These are phyloP conservation scores for Alternaria alternata DNA, from an alignment of 2,329 filamentous ascomycete species.

Conservation along the genomic window DNA sequence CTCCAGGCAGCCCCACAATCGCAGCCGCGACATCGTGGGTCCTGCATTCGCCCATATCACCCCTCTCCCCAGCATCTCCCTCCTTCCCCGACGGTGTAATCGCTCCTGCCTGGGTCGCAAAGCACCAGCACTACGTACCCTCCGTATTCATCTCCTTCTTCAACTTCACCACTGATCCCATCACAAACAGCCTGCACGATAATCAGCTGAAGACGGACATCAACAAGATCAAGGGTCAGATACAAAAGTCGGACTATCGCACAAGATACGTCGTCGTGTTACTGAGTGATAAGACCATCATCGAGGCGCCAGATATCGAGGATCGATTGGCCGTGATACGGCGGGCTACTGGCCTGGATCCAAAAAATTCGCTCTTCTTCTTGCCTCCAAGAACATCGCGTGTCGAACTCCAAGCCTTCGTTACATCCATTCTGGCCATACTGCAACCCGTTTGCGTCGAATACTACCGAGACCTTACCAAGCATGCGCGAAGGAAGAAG, in stretches of 20 bases:
- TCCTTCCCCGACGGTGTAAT: constrained; percentile 92
- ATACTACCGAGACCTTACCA: constrained; percentile 93
- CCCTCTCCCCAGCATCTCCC: constrained; percentile 80
- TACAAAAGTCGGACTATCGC: constrained; percentile 77
- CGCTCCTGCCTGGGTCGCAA: constrained; percentile 81
- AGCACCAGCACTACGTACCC: constrained; percentile 86
- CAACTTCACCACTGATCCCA: constrained; percentile 74
- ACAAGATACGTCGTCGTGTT: constrained; percentile 79
- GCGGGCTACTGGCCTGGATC: constrained; percentile 79
- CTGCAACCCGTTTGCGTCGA: constrained; percentile 81
- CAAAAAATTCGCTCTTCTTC: constrained; percentile 82
- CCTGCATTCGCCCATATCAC: constrained; percentile 92
- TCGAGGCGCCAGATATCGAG: constrained; percentile 68
- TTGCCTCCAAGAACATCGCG: constrained; percentile 76
- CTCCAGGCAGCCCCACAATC: constrained; percentile 62
- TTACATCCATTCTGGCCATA: constrained; percentile 74
- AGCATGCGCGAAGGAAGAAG: constrained; percentile 88
- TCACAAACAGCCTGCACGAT: constrained; percentile 79
- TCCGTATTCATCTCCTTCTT: constrained; percentile 85
- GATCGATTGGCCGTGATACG: constrained; percentile 82
- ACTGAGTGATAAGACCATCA: constrained; percentile 73
- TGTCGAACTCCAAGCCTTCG: constrained; percentile 76
- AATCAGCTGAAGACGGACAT: constrained; percentile 90
- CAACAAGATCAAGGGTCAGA: constrained; percentile 73
- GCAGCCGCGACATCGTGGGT: constrained; percentile 57